Conservation (phyloP, 805 yeast species). For the Candida taoyuanica region DNA sequence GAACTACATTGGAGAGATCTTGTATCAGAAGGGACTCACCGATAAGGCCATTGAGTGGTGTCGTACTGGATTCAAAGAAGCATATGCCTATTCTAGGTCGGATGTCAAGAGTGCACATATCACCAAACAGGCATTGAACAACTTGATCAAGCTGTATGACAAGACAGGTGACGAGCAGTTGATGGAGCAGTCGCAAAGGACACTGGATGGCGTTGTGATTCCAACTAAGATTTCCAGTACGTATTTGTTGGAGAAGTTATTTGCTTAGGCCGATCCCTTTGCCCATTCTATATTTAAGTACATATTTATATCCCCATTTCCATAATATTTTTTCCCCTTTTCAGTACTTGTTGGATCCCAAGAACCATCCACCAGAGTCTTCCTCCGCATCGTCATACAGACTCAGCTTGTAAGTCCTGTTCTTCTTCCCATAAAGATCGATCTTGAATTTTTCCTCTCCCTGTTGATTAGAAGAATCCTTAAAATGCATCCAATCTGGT, state of each 20-base stretch:
- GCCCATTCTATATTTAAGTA: too few relatives aligned
- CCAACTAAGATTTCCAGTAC: conserved; percentile 6
- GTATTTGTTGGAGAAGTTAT: conserved; percentile 9
- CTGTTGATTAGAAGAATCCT: neutral
- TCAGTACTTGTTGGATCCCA: conserved; percentile 24
- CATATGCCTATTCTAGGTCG: conserved; percentile 28
- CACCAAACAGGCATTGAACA: conserved; percentile 33
- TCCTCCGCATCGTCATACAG: conserved; percentile 20
- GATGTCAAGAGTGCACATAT: conserved; percentile 36
- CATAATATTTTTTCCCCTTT: neutral
- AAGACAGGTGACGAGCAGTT: conserved; percentile 16
- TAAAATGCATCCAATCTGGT: conserved; percentile 5
- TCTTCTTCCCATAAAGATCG: conserved; percentile 26
- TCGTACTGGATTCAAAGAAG: conserved; percentile 33
- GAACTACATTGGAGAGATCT: conserved; percentile 38
- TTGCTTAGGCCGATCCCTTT: too few relatives aligned
- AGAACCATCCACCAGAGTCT: conserved; percentile 20
- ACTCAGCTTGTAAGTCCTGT: conserved; percentile 20
- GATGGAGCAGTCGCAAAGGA: conserved; percentile 10
- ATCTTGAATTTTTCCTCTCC: conserved; percentile 20
- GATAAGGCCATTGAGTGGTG: conserved; percentile 37
- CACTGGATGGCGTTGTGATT: conserved; percentile 7
- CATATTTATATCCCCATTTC: conserved; percentile 1
- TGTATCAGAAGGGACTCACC: conserved; percentile 33
- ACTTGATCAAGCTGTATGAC: conserved; percentile 24